A percentile compares a stretch with the other conserved stretches of the same genome.
Conservation (phyloP, 805 yeast genomes). For the Ogataea sp. region DNA sequence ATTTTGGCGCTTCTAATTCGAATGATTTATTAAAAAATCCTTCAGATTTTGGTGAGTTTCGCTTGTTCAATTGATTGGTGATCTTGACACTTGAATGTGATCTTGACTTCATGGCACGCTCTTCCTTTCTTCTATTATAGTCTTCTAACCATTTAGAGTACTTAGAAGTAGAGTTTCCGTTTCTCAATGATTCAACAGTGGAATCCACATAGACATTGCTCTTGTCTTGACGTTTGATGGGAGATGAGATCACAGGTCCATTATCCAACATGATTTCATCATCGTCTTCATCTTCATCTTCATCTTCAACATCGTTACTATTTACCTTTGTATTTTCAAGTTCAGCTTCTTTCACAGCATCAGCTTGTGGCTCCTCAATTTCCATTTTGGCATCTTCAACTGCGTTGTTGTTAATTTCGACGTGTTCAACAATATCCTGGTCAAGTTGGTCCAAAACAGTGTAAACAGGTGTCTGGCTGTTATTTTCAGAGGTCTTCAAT, state of each 20-base stretch:
- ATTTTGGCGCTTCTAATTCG: neutral
- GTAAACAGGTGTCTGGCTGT: too few relatives aligned
- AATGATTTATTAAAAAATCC: neutral
- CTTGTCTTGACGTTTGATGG: neutral
- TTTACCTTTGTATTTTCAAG: neutral
- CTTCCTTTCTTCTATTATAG: neutral
- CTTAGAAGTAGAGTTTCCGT: too few relatives aligned
- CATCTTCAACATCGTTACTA: neutral
- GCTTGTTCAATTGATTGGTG: too few relatives aligned
- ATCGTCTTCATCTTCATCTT: neutral
- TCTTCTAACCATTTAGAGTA: neutral
- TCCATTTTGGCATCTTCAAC: too few relatives aligned
- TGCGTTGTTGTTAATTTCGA: too few relatives aligned
- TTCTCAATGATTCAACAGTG: neutral
- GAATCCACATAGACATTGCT: neutral
- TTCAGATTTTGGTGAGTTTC: too few relatives aligned
- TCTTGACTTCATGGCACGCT: too few relatives aligned
- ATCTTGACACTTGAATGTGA: too few relatives aligned
- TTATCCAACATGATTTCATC: slow-evolving; percentile 1
- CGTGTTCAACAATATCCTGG: too few relatives aligned
- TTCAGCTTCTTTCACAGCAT: neutral
- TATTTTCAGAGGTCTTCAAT: too few relatives aligned
- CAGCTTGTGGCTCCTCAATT: too few relatives aligned
- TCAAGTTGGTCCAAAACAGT: too few relatives aligned
- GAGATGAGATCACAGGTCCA: neutral